Evolutionary conservation across 2,329 filamentous ascomycete genomes (phyloP), one percentile per base, ranked within the genome.

Genomic region (Botrytis tulipae): DNA sequence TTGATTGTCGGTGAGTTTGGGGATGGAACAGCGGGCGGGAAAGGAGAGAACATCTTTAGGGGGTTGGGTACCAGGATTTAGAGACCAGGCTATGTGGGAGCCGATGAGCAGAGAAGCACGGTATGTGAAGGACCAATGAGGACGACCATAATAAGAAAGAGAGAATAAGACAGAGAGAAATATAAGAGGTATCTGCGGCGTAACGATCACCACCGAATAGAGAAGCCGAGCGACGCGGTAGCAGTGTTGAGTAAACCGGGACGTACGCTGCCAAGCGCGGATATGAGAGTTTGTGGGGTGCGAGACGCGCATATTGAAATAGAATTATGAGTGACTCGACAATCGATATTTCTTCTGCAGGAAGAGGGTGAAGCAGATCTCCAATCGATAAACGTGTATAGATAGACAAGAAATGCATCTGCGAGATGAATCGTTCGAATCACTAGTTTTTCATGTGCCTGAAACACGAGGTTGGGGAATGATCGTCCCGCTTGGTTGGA

Each of bases 401-500:
- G 51, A 54, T 29, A 54, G 51, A 12, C 5, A 6, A 14, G 48
- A 51, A n/a, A 54, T 16, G 48, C 25, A 48, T 4, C 20, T 48
- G 3, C 1, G 46, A 48, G 25, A 48, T 22, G 46, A 48, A 48
- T 48, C 46, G 46, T 22, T 48, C 46, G 46, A 25, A 48, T 48
- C 46, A 7, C 46, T 48, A 48, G n/a, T 29, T 57, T 29, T 57
- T 8, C 51, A 18, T 57, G n/a, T 54, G n/a, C 16, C 18, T 22
- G 60, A 42, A 62, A 62, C 60, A 63, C n/a, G 40, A 63, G 37
- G 61, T 29, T 40, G 61, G 61, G 61, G n/a, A 29, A 57, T 57
- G 29, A 29, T 62, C 60, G 60, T 40, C 37, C 22, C 35, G 37
- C 40, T 37, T 18, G 29, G n/a, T 20, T 22, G 5, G 18, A 8